Evolutionary conservation across 371 early-diverging fungal genomes (phyloP).

Genomic region (Blastocladiella emersonii): DNA sequence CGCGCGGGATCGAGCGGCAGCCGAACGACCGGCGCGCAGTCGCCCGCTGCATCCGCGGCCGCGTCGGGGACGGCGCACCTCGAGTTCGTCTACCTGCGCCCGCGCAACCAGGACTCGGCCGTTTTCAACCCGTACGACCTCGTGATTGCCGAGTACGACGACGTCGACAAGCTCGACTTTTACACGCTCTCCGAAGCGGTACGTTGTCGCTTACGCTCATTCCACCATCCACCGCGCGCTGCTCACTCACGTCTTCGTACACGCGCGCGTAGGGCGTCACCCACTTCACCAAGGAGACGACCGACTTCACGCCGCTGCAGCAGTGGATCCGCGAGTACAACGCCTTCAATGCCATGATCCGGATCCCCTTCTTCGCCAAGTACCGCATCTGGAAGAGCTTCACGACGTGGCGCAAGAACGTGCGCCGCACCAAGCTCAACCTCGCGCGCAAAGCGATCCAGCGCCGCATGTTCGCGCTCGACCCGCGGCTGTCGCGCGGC

Average conservation of each 20-base stretch:
- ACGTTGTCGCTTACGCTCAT: neutral
- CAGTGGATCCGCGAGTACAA: slow-evolving; percentile 3
- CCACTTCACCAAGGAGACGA: neutral
- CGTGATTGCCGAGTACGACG: neutral
- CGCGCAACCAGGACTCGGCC: neutral
- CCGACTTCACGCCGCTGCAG: neutral
- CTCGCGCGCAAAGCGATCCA: slow-evolving; percentile 18
- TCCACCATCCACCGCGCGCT: too few relatives aligned
- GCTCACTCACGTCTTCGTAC: too few relatives aligned
- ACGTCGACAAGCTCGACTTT: neutral
- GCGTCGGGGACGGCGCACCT: too few relatives aligned
- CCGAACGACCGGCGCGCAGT: neutral
- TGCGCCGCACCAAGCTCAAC: slow-evolving; percentile 28
- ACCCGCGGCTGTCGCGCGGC: slow-evolving; percentile 23
- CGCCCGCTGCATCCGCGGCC: too few relatives aligned
- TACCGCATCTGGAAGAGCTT: slow-evolving; percentile 38
- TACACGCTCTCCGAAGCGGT: neutral
- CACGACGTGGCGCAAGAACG: slow-evolving; percentile 28
- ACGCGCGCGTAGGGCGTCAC: slow-evolving; percentile 4
- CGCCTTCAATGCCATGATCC: slow-evolving; percentile 30
- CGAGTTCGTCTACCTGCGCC: neutral
- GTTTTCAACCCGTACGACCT: neutral
- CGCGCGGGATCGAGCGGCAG: too few relatives aligned
- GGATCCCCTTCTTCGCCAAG: slow-evolving; percentile 49
- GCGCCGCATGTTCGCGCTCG: slow-evolving; percentile 25